Evolutionary conservation across 2,329 filamentous ascomycete genomes (phyloP), one percentile per base, ranked within the genome.

Genomic region (Hawksworthiomyces lignivorus): DNA sequence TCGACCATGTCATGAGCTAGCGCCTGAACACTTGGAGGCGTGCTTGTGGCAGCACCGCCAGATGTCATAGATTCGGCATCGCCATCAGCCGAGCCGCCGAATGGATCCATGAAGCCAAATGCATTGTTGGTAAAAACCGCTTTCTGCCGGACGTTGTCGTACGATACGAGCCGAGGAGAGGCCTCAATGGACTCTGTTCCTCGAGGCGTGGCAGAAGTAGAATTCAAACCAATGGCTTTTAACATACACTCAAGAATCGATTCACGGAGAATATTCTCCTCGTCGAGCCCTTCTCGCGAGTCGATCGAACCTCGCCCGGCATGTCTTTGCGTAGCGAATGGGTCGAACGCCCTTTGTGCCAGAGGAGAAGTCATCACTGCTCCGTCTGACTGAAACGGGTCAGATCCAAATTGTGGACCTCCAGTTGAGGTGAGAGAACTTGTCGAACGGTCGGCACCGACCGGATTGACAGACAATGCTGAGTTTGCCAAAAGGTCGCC

Each of bases 161-260:
- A 86, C 0, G 88, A 94, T 0, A 89, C 74, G 6, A 97, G 69
- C 24, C 82, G 77, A 3, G 92, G 92, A 1, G 92, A 97, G 8
- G 79, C 84, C 51, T 96, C 89, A 0, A 81, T 80, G 0, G 92
- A 96, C 37, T 81, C 80, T 0, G 73, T 67, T 51, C 84, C 84
- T 36, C 76, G 74, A 1, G 83, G 69, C 1, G 74, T 70, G 44
- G 81, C 77, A 27, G 80, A 80, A 4, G 72, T 75, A 24, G 80
- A 78, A 17, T 81, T 84, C 43, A 98, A 66, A 0, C 92, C 92
- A 46, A 98, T 84, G 0, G 88, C 84, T 57, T 90, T 96, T 63
- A 95, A 90, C 67, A 98, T 94, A 57, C 92, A 97, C 52, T 95
- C 87, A 18, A 97, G 66, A 14, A 98, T 87, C 0, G 88, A 94